Evolutionary conservation across 805 yeast species (phyloP).

Genomic region (Naumovozyma baii): DNA sequence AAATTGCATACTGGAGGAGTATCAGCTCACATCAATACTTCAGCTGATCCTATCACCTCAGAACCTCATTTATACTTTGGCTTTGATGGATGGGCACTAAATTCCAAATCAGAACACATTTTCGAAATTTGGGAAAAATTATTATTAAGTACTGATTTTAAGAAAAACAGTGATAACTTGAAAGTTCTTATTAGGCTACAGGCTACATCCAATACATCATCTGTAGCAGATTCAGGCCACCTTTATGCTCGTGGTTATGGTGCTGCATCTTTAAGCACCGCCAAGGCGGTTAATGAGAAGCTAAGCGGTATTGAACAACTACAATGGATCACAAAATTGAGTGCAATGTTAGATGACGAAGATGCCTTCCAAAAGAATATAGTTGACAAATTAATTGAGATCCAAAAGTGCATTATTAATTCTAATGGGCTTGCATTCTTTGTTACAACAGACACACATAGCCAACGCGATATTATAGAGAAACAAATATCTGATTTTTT

Average conservation of each 20-base stretch:
- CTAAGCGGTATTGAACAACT: slow-evolving; percentile 73
- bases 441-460: slow-evolving; percentile 47
- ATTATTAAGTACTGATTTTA: slow-evolving; percentile 58
- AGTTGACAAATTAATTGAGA: slow-evolving; percentile 51
- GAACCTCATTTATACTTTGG: slow-evolving; percentile 45
- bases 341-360: slow-evolving; percentile 41
- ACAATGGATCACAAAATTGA: slow-evolving; percentile 53
- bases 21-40: slow-evolving; percentile 48
- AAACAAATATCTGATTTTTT: slow-evolving; percentile 26
- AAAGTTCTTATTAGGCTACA: slow-evolving; percentile 61
- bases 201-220: slow-evolving; percentile 68
- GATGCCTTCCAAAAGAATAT: slow-evolving; percentile 43
- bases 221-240: slow-evolving; percentile 83
- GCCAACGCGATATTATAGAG: slow-evolving; percentile 16
- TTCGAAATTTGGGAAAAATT: slow-evolving; percentile 61
- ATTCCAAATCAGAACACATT: slow-evolving; percentile 49
- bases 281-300: slow-evolving; percentile 51
- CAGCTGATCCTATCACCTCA: slow-evolving; percentile 44
- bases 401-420: slow-evolving; percentile 38
- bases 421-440: slow-evolving; percentile 41
- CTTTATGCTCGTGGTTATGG: slow-evolving; percentile 66
- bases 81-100: slow-evolving; percentile 61
- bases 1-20: slow-evolving; percentile 80
- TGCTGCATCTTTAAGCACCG: slow-evolving; percentile 49
- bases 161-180: slow-evolving; percentile 53